A percentile compares a stretch with the other conserved stretches of the same genome.
phyloP scores from a whole-genome alignment of 495 filamentous ascomycete genomes.

The Aspergillus steynii region DNA sequence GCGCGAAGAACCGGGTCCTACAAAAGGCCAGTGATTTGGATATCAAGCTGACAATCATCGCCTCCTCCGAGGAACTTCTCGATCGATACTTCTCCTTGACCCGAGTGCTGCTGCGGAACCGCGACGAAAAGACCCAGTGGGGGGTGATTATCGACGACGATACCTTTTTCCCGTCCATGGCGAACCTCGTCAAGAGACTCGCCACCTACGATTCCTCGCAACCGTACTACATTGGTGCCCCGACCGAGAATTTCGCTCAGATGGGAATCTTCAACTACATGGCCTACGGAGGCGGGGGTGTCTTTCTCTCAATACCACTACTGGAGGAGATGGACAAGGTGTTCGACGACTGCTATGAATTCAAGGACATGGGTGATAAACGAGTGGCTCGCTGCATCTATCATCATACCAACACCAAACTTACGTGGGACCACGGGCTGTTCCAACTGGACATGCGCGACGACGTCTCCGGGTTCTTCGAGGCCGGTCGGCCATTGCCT shows the following conservation, averaged over 20 bases:
- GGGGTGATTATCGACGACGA: slow-evolving; percentile 69
- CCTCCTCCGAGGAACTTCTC: slow-evolving; percentile 44
- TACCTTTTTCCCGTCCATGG: slow-evolving; percentile 62
- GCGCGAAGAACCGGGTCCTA: slow-evolving; percentile 27
- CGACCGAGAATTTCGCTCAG: slow-evolving; percentile 54
- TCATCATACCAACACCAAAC: slow-evolving; percentile 45
- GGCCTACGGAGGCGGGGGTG: slow-evolving; percentile 60
- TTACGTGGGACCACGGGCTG: slow-evolving; percentile 53
- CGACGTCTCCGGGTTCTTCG: slow-evolving; percentile 57
- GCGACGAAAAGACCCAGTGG: slow-evolving; percentile 39
- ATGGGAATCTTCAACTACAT: slow-evolving; percentile 43
- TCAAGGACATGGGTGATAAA: slow-evolving; percentile 43
- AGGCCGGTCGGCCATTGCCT: slow-evolving; percentile 46
- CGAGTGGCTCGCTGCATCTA: slow-evolving; percentile 54
- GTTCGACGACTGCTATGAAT: slow-evolving; percentile 38
- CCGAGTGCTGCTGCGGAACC: slow-evolving; percentile 23
- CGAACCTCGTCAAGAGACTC: slow-evolving; percentile 45
- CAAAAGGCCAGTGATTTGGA: too few species aligned
- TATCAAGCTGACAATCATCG: slow-evolving; percentile 49
- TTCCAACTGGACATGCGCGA: slow-evolving; percentile 53
- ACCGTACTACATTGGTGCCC: slow-evolving; percentile 54
- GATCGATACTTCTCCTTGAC: slow-evolving; percentile 62
- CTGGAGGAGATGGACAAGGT: slow-evolving; percentile 36
- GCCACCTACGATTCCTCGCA: slow-evolving; percentile 43
- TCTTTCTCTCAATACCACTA: slow-evolving; percentile 56